A percentile compares a stretch with the other conserved stretches of the same genome.
Conservation (phyloP, 169 alveolate genomes). For the Plasmodium coatneyi region DNA sequence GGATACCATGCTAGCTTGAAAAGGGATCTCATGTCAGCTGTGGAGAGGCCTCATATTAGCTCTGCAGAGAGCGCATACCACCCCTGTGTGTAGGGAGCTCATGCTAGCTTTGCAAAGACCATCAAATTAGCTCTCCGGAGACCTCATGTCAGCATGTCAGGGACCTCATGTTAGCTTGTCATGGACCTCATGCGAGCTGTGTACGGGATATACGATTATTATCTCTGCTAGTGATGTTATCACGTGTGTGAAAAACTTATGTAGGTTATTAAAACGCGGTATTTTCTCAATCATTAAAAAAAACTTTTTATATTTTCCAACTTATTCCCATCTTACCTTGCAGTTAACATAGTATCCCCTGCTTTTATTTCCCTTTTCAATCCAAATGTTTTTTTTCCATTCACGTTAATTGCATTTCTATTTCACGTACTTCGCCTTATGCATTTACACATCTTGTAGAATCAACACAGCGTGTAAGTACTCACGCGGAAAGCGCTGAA, state of each 20-base stretch:
- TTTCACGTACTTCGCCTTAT: not conserved
- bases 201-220: not conserved
- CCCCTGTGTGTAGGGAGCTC: too few relatives aligned
- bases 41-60: too few relatives aligned
- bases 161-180: too few relatives aligned
- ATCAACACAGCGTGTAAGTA: not conserved
- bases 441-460: not conserved
- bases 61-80: too few relatives aligned
- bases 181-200: not conserved
- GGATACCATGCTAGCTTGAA: too few relatives aligned
- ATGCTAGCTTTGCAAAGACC: too few relatives aligned
- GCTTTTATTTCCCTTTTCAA: not conserved
- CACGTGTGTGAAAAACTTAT: not conserved
- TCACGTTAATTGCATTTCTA: not conserved
- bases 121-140: too few relatives aligned
- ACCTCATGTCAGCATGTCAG: too few relatives aligned
- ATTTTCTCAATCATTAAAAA: not conserved
- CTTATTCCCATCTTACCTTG: not conserved
- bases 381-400: not conserved
- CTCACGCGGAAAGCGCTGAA: not conserved
- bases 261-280: too few relatives aligned
- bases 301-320: not conserved
- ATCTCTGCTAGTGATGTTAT: not conserved
- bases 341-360: not conserved
- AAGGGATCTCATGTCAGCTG: too few relatives aligned